phyloP scores from a whole-genome alignment of 495 filamentous ascomycete genomes.

The Haplographium delicatum region DNA sequence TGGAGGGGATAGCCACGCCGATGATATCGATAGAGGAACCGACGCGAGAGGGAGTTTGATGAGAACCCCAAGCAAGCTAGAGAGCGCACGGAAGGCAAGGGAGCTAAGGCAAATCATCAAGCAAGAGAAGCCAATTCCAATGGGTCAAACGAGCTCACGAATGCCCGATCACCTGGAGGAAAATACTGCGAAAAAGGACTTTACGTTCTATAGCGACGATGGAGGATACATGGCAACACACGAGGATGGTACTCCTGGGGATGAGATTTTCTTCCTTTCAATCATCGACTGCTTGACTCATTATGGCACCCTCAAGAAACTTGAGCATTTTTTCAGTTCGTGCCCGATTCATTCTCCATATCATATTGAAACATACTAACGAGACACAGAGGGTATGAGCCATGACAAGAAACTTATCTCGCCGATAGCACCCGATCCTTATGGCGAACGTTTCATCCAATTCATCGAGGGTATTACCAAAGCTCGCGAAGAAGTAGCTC shows the following conservation, averaged over 20 bases:
- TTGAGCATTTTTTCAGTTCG: slow-evolving; percentile 25
- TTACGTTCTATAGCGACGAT: slow-evolving; percentile 87
- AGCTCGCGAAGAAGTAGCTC: slow-evolving; percentile 74
- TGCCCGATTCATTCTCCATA: not conserved
- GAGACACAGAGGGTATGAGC: slow-evolving; percentile 87
- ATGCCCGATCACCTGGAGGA: slow-evolving; percentile 88
- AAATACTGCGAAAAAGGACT: slow-evolving; percentile 41
- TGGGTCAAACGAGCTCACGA: slow-evolving; percentile 73
- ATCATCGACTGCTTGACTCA: slow-evolving; percentile 98
- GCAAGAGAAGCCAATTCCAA: slow-evolving; percentile 82
- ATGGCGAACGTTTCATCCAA: slow-evolving; percentile 89
- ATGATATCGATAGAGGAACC: slow-evolving; percentile 33
- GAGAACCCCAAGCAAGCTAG: slow-evolving; percentile 90
- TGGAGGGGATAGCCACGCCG: slow-evolving; percentile 59
- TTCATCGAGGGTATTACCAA: slow-evolving; percentile 91
- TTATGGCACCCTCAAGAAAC: slow-evolving; percentile 25
- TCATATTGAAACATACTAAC: slow-evolving; percentile 28
- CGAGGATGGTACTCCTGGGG: slow-evolving; percentile 75
- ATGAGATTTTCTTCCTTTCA: slow-evolving; percentile 95
- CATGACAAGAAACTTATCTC: slow-evolving; percentile 80
- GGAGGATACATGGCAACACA: slow-evolving; percentile 92
- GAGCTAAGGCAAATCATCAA: slow-evolving; percentile 91
- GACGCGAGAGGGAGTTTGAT: slow-evolving; percentile 50
- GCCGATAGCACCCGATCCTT: slow-evolving; percentile 83
- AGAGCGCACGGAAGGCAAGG: slow-evolving; percentile 85